Evolutionary conservation across 176 grass and related monocot genomes (phyloP).

Genomic region (Juncus effusus): DNA sequence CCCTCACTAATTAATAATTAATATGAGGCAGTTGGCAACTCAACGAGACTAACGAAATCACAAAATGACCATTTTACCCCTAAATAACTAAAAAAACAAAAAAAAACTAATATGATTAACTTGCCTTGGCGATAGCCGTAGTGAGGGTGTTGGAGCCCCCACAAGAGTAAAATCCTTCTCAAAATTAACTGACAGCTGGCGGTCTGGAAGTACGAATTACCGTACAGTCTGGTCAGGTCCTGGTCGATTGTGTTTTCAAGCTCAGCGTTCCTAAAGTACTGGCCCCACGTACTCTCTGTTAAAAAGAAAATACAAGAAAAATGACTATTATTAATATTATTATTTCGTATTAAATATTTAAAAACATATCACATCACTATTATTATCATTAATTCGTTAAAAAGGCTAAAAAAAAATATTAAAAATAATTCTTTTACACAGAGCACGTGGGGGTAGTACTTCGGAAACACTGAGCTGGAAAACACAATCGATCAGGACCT

Average conservation of each 20-base stretch:
- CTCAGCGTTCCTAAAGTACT: slow-evolving; percentile 80
- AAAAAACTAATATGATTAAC: slow-evolving; percentile 1
- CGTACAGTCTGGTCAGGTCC: slow-evolving; percentile 79
- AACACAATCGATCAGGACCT: slow-evolving; percentile 83
- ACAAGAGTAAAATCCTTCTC: slow-evolving; percentile 77
- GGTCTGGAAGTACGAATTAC: slow-evolving; percentile 78
- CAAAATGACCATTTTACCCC: neutral
- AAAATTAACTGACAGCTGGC: slow-evolving; percentile 77
- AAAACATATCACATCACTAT: too few relatives aligned
- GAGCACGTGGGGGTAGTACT: slow-evolving; percentile 89
- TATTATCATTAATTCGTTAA: too few relatives aligned
- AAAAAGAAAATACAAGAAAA: slow-evolving; percentile 8
- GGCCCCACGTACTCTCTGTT: slow-evolving; percentile 88
- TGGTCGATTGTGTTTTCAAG: slow-evolving; percentile 85
- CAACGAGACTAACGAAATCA: too few relatives aligned
- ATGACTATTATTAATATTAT: neutral
- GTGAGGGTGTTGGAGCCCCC: slow-evolving; percentile 87
- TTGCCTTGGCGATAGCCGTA: slow-evolving; percentile 90
- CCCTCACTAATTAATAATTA: neutral
- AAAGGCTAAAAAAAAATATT: too few relatives aligned
- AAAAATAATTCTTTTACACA: slow-evolving; percentile 44
- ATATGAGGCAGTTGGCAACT: neutral
- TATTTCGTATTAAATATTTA: too few relatives aligned
- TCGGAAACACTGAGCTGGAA: slow-evolving; percentile 80
- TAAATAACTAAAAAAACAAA: neutral